phyloP scores from a whole-genome alignment of 73 alveolate genomes.

The Uronychia setigera region DNA sequence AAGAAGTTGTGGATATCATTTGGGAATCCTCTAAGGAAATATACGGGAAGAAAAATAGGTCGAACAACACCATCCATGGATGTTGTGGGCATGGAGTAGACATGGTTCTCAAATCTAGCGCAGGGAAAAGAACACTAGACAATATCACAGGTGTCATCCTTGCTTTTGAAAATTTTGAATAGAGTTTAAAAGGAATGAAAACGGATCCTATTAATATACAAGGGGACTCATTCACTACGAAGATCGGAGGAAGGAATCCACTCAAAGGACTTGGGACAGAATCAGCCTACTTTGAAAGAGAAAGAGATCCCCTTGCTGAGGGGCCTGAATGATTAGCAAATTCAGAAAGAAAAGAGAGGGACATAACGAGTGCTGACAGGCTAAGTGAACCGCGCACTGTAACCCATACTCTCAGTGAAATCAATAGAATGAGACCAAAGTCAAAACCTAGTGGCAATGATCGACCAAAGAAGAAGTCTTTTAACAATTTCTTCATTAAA shows the following conservation, averaged over 20 bases:
- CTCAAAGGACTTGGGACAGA: not conserved
- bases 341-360: not conserved
- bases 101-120: slow-evolving; percentile 81
- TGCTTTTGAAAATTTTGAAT: slow-evolving; percentile 72
- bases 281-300: not conserved
- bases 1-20: slow-evolving; percentile 77
- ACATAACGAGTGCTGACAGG: too few species aligned
- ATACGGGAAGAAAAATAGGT: not conserved
- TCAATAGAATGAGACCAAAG: not conserved
- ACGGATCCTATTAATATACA: not conserved
- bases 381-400: too few species aligned
- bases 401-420: not conserved
- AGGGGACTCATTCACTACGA: not conserved
- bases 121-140: slow-evolving; percentile 86
- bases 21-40: slow-evolving; percentile 39
- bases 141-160: slow-evolving; percentile 89
- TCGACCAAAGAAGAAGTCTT: not conserved
- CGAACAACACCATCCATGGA: slow-evolving; percentile 54
- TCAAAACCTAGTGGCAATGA: not conserved
- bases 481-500: not conserved
- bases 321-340: not conserved
- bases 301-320: not conserved
- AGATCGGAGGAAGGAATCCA: not conserved
- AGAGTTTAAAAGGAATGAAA: slow-evolving; percentile 3
- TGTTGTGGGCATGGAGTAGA: slow-evolving; percentile 89